Conservation (phyloP, 164 flowering plant genomes). For the Magnolia changhungtana region DNA sequence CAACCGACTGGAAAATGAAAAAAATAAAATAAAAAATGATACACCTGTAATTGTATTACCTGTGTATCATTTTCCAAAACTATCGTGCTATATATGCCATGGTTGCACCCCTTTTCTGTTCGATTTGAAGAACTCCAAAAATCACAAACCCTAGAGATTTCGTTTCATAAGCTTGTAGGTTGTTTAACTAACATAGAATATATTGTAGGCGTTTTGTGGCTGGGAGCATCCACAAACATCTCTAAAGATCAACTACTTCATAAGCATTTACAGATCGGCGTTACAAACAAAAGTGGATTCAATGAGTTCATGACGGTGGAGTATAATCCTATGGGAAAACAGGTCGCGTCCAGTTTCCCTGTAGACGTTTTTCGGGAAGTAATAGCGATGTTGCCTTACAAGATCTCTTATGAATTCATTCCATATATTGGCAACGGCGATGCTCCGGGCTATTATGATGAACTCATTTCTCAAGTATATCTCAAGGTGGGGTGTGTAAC, state of each 20-base stretch:
- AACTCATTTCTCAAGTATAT: too few species aligned
- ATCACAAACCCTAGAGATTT: too few species aligned
- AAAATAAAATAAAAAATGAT: too few species aligned
- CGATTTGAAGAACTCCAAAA: too few species aligned
- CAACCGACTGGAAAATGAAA: too few species aligned
- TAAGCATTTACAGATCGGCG: neutral
- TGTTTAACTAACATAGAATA: neutral
- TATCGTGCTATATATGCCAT: too few species aligned
- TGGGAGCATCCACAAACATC: neutral
- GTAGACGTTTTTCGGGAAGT: neutral
- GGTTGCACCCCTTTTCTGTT: too few species aligned
- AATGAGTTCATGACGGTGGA: neutral
- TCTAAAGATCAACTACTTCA: neutral
- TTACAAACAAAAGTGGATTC: neutral
- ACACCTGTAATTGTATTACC: too few species aligned
- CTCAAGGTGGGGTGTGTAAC: too few species aligned
- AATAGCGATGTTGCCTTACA: neutral
- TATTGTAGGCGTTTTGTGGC: neutral
- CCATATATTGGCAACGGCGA: neutral
- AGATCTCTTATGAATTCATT: neutral
- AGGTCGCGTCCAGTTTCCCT: neutral
- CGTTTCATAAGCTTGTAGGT: too few species aligned
- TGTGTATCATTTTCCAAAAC: too few species aligned
- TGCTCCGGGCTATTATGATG: neutral
- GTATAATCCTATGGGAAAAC: neutral